These are phyloP conservation scores for Crotalaria pallida DNA, from an alignment of 306 rosid genomes.

Conservation along the genomic window DNA sequence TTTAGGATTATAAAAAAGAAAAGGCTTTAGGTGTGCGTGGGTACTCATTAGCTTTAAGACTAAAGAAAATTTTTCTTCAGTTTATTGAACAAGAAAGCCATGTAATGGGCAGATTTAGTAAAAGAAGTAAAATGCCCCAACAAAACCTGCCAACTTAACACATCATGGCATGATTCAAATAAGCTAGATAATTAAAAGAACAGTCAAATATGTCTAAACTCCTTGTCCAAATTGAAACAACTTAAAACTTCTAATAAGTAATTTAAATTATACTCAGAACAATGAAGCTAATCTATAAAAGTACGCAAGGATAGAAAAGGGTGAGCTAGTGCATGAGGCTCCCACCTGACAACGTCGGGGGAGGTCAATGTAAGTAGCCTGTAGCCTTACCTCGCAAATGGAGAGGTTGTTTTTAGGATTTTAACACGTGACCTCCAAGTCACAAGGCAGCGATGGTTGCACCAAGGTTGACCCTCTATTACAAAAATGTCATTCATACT, in stretches of 20 bases:
- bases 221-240: conserved; percentile 1
- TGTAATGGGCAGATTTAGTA: not conserved
- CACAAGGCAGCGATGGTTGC: too few relatives aligned
- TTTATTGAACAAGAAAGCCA: not conserved
- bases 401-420: too few relatives aligned
- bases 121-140: not conserved
- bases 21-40: not conserved
- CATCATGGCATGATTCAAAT: conserved; percentile 5
- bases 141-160: not conserved
- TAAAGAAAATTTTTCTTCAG: not conserved
- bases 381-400: too few relatives aligned
- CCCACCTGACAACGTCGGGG: too few relatives aligned
- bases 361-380: too few relatives aligned
- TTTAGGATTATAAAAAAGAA: not conserved
- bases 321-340: too few relatives aligned
- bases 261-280: not conserved
- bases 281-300: not conserved
- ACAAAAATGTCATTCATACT: not conserved
- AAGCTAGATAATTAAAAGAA: conserved; percentile 10
- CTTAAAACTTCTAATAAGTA: conserved; percentile 7
- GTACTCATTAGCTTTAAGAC: not conserved
- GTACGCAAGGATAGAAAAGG: not conserved
- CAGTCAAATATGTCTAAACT: not conserved
- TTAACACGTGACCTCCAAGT: too few relatives aligned
- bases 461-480: too few relatives aligned